Evolutionary conservation across 352 stramenopile species (phyloP), one percentile per base, ranked within the genome.

Genomic region (Pythium graminicola): DNA sequence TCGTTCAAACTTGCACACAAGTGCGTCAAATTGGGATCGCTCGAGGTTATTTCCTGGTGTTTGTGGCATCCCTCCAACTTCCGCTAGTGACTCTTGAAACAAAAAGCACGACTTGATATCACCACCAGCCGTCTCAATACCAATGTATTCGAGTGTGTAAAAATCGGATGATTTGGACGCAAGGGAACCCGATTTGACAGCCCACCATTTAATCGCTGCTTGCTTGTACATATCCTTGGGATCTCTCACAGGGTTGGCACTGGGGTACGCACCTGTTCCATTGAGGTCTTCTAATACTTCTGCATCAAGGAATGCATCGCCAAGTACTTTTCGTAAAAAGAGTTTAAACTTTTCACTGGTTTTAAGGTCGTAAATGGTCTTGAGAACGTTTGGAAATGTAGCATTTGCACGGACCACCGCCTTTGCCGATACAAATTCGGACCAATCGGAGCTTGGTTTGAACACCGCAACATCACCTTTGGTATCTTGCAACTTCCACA

Each of bases 131-230:
- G 74, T 84, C 59, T 91, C 83, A 44, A 92, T 88, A 9, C 83
- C 83, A 49, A 94, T 85, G 49, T 92, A 92, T 73, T 94, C 83
- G 35, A 94, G 63, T 10, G 91, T 76, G 62, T 92, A 90, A 56
- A 90, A 91, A 45, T 94, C 83, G 8, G 76, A 85, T 35, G 83
- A 87, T 44, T 94, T 94, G 65, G 61, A 86, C 31, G 69, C 79
- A 13, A 90, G 64, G 9, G 76, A 69, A 27, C 82, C 79, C 1
- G 83, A 94, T 60, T 91, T 90, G 59, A 90, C 81, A 19, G 83
- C 81, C 79, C 81, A 94, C 83, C 83, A 94, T 68, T 94, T 94
- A 64, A 94, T 90, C 26, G 81, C 65, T 3, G 81, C 79, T 46
- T 91, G 83, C 68, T 94, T 94, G 74, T 90, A 90, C 58, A 86